A percentile compares a stretch with the other conserved stretches of the same genome.
Conservation (phyloP, 768 basidiomycete genomes). For the Calocera cornea region DNA sequence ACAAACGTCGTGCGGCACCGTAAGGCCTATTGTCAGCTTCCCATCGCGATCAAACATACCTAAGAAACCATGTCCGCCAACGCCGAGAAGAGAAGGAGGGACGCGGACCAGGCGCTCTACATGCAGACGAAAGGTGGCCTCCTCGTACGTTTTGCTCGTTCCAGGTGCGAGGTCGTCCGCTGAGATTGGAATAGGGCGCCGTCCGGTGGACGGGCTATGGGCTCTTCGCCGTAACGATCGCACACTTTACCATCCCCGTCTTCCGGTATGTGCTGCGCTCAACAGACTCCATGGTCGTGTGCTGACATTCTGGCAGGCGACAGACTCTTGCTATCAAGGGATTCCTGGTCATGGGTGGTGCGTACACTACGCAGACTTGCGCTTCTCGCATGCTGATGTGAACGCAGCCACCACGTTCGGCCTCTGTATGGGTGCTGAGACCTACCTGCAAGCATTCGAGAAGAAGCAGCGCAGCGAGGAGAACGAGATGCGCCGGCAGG, state of each 20-base stretch:
- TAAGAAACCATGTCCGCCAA: background rate
- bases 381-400: background rate
- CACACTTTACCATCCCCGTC: conserved; percentile 21
- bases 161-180: background rate
- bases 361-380: conserved; percentile 20
- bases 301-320: conserved; percentile 33
- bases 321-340: conserved; percentile 73
- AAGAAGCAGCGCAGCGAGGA: conserved; percentile 50
- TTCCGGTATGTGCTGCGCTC: conserved; percentile 18
- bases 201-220: conserved; percentile 23
- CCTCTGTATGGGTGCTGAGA: conserved; percentile 62
- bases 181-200: conserved; percentile 16
- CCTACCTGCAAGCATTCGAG: conserved; percentile 60
- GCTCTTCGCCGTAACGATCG: conserved; percentile 17
- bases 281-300: background rate
- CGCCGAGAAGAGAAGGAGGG: background rate
- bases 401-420: conserved; percentile 49
- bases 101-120: conserved; percentile 1
- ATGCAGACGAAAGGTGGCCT: conserved; percentile 21
- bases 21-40: background rate
- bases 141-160: conserved; percentile 11
- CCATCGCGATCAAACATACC: background rate
- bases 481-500: conserved; percentile 54
- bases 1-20: background rate
- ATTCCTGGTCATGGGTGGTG: conserved; percentile 61